Evolutionary conservation across 2,329 filamentous ascomycete genomes (phyloP), one percentile per base, ranked within the genome.

Genomic region (Mycogone perniciosa): DNA sequence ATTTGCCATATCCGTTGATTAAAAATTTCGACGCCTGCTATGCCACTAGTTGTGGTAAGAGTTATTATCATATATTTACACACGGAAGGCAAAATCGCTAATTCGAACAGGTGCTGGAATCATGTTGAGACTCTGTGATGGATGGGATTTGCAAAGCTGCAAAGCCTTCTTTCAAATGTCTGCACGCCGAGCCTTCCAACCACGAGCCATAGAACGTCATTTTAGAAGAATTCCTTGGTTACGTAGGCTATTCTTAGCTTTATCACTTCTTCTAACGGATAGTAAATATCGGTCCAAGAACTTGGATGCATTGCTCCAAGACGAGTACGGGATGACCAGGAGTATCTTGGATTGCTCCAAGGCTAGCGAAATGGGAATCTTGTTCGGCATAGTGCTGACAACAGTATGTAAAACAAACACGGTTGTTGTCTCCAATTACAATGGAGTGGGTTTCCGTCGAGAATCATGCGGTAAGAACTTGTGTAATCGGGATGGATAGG

Each of bases 21-120:
- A 33, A 55, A 8, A 51, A 56, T 44, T 57, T 57, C 33, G 54
- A 57, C 46, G 39, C 56, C 11, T 50, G 51, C 20, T 44, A 54
- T 31, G 54, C 54, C 30, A 57, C 54, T 31, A 57, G 56, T 42
- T 57, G 54, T 13, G 56, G 56, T 57, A 54, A 51, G 45, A 31
- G 40, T 37, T 35, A n/a, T 31, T 30, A 31, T 13, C 11, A 13
- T 11, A 20, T 20, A 20, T 20, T 20, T 20, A 20, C 20, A 20
- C 20, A 20, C 20, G 20, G 20, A 20, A 20, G 20, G 20, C 20
- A 20, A 20, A 20, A 20, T 37, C 39, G 13, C 20, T 43, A 11
- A 41, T 30, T 31, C 27, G 44, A 37, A 48, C 38, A 57, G 56
- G 54, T 42, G 56, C 50, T 11, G 50, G 54, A 29, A 56, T 44